Conservation (phyloP, 148 eudicot genomes). For the Vaccinium corymbosum region DNA sequence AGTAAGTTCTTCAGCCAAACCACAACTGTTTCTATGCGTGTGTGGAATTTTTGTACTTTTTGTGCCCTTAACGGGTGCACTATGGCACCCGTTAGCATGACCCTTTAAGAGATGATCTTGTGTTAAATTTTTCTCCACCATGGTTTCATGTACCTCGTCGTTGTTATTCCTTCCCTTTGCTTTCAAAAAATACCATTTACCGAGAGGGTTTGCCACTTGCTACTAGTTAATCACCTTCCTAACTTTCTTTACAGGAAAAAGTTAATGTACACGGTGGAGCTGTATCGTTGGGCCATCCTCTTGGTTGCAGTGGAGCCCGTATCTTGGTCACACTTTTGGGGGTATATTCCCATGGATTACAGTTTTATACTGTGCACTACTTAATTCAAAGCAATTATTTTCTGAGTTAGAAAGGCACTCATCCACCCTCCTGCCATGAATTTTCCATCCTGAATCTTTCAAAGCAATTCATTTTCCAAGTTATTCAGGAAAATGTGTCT, state of each 20-base stretch:
- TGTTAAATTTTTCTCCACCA: background rate
- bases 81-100: too few relatives aligned
- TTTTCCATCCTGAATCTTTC: background rate
- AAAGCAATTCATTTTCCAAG: background rate
- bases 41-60: background rate
- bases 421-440: background rate
- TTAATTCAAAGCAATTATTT: background rate
- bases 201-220: background rate
- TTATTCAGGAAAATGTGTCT: background rate
- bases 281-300: conserved; percentile 97
- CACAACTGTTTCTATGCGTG: background rate
- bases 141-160: background rate
- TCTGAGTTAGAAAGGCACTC: background rate
- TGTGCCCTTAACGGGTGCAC: too few relatives aligned
- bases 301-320: conserved; percentile 99
- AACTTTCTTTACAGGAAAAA: conserved; percentile 57
- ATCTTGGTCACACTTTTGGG: conserved; percentile 90
- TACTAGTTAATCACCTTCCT: background rate
- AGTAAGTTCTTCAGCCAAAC: conserved; percentile 44
- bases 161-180: background rate
- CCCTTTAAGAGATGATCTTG: background rate
- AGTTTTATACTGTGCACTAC: background rate
- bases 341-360: conserved; percentile 37
- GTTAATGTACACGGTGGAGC: conserved; percentile 97
- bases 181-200: background rate